Percentiles rank a stretch among this genome's conserved stretches.
These are phyloP conservation scores for Agrocybe praecox DNA, from an alignment of 768 basidiomycete genomes.

Conservation along the genomic window DNA sequence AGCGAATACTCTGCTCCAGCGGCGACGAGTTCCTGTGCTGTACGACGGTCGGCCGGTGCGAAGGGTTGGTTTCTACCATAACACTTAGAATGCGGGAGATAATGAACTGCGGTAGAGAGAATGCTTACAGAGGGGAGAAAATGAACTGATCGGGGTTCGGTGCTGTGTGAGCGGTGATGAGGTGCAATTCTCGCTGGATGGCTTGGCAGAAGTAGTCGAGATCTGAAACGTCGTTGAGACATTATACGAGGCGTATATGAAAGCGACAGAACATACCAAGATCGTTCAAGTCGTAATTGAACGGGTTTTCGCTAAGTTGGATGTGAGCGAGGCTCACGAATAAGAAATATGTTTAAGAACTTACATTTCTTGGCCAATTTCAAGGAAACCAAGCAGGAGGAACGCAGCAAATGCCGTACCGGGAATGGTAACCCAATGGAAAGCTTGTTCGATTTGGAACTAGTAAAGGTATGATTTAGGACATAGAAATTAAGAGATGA, in stretches of 20 bases:
- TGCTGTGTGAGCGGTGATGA: slow-evolving; percentile 70
- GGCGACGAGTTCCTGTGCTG: slow-evolving; percentile 51
- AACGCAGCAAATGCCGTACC: slow-evolving; percentile 65
- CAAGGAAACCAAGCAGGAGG: slow-evolving; percentile 66
- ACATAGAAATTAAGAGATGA: slow-evolving; percentile 28
- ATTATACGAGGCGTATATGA: neutral
- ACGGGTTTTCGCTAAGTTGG: slow-evolving; percentile 58
- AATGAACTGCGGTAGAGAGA: neutral
- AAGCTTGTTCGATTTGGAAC: slow-evolving; percentile 53
- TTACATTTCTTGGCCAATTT: slow-evolving; percentile 69
- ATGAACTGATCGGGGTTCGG: slow-evolving; percentile 55
- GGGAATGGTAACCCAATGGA: slow-evolving; percentile 57
- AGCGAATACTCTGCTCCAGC: slow-evolving; percentile 29
- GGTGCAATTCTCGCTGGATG: slow-evolving; percentile 69
- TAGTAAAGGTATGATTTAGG: slow-evolving; percentile 27
- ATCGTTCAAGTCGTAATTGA: slow-evolving; percentile 71
- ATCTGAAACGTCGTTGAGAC: slow-evolving; percentile 32
- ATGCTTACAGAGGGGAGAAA: slow-evolving; percentile 44
- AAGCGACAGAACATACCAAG: slow-evolving; percentile 40
- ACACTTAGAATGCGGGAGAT: neutral
- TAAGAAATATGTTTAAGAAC: neutral
- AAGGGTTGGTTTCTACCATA: slow-evolving; percentile 67
- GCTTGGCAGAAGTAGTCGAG: slow-evolving; percentile 70
- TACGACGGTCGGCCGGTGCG: slow-evolving; percentile 62
- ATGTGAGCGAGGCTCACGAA: neutral